These are phyloP conservation scores for Taphrina sp. DNA, from an alignment of 1,139 yeast species.

Conservation along the genomic window DNA sequence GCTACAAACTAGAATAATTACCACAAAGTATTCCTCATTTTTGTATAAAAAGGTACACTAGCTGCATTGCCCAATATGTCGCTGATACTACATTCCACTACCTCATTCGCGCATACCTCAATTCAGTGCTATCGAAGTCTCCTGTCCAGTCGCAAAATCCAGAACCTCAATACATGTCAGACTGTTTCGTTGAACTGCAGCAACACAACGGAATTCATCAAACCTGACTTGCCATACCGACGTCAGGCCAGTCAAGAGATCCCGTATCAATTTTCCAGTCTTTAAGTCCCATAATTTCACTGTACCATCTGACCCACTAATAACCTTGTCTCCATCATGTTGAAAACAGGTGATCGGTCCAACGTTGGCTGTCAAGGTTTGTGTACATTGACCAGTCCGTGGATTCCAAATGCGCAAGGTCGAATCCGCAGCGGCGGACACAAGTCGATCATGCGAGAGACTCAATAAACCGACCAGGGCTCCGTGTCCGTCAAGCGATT, in stretches of 20 bases:
- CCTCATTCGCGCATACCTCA: no score
- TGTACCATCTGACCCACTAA: conserved; percentile 85
- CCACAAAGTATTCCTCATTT: no score
- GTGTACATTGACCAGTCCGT: conserved; percentile 62
- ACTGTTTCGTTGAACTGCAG: conserved; percentile 80
- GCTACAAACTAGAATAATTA: no score
- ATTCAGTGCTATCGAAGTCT: no score
- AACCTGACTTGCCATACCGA: conserved; percentile 94
- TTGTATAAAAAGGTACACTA: no score
- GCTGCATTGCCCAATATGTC: no score
- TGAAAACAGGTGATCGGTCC: conserved; percentile 93
- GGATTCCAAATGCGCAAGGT: conserved; percentile 93
- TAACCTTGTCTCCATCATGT: conserved; percentile 78
- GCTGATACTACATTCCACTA: no score
- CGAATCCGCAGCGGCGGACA: conserved; percentile 95
- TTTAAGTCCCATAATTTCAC: conserved; percentile 79
- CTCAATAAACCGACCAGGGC: conserved; percentile 85
- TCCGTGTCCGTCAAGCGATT: conserved; percentile 77
- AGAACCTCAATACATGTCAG: conserved; percentile 74
- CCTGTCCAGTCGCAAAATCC: conserved; percentile 57
- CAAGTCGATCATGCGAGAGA: conserved; percentile 72
- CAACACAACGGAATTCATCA: conserved; percentile 79
- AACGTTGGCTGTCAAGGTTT: conserved; percentile 76
- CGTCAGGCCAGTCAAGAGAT: conserved; percentile 68
- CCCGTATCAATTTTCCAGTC: conserved; percentile 72